Conservation (phyloP, 2,329 filamentous ascomycete species). For the Pestalotiopsis sp. region DNA sequence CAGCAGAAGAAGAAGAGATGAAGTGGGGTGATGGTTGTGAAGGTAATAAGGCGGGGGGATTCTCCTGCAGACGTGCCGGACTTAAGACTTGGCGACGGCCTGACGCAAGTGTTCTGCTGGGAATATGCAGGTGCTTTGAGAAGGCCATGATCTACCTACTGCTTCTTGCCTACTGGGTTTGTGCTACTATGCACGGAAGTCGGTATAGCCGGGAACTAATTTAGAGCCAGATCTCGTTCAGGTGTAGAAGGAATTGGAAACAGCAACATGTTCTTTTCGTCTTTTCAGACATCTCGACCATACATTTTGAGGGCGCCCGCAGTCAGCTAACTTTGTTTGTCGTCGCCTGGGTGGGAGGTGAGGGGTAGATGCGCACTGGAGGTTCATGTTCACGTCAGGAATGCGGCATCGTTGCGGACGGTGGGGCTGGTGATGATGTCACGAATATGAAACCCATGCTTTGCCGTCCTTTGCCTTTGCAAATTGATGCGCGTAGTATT, state of each 20-base stretch:
- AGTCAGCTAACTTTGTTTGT: background rate
- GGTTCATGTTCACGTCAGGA: constrained; percentile 6
- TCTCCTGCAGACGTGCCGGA: background rate
- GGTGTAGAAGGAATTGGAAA: background rate
- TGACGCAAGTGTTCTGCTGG: constrained; percentile 10
- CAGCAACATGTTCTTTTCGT: background rate
- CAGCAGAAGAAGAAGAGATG: background rate
- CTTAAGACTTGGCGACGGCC: constrained; percentile 5
- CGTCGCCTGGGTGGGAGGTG: background rate
- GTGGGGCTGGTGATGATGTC: constrained; percentile 10
- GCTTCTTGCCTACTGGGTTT: background rate
- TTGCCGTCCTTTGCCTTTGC: background rate
- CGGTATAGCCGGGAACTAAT: background rate
- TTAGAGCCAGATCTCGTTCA: background rate
- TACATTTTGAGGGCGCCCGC: background rate
- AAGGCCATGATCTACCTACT: constrained; percentile 5
- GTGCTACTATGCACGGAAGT: background rate
- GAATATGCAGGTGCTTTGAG: constrained; percentile 8
- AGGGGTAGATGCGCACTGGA: constrained; percentile 8
- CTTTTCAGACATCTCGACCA: background rate
- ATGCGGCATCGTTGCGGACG: background rate
- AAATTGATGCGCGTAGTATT: background rate
- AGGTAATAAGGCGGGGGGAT: background rate
- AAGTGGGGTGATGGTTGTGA: background rate
- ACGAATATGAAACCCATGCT: background rate